phyloP scores from a whole-genome alignment of 2,329 filamentous ascomycete species.

The Tolypocladium album region DNA sequence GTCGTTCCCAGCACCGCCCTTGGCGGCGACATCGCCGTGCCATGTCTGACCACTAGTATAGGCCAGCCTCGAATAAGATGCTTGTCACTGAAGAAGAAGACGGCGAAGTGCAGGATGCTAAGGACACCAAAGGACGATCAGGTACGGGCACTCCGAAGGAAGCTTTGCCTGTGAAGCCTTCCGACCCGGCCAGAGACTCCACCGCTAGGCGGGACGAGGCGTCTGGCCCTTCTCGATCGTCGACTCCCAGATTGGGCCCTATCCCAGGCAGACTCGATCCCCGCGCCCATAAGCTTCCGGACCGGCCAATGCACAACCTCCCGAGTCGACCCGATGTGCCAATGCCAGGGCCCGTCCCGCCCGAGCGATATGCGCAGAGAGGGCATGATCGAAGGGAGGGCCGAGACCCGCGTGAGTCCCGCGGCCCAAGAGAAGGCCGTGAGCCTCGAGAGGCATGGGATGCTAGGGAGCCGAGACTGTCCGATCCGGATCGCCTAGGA shows the following conservation, averaged over 20 bases:
- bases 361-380: slow-evolving; percentile 34
- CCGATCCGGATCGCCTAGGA: slow-evolving; percentile 29
- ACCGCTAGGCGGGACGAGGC: slow-evolving; percentile 12
- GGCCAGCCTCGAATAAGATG: slow-evolving; percentile 9
- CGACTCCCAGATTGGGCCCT: slow-evolving; percentile 15
- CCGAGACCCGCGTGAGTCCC: slow-evolving; percentile 17
- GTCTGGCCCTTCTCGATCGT: slow-evolving; percentile 12
- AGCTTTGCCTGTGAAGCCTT: slow-evolving; percentile 20
- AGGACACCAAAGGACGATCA: slow-evolving; percentile 9
- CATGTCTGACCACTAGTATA: slow-evolving; percentile 5
- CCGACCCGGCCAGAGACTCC: slow-evolving; percentile 13
- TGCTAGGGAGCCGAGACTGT: slow-evolving; percentile 24
- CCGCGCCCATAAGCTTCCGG: slow-evolving; percentile 24
- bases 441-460: slow-evolving; percentile 23
- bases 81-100: slow-evolving; percentile 49
- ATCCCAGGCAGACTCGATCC: slow-evolving; percentile 14
- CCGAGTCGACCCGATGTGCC: slow-evolving; percentile 50
- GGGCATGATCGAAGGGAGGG: slow-evolving; percentile 27
- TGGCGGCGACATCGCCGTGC: not conserved
- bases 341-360: slow-evolving; percentile 34
- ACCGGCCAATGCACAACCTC: slow-evolving; percentile 26
- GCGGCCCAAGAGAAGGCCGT: slow-evolving; percentile 15
- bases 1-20: slow-evolving; percentile 6
- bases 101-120: slow-evolving; percentile 59
- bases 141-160: slow-evolving; percentile 16